phyloP scores from a whole-genome alignment of 495 filamentous ascomycete species.

The Aspergillus diversus region DNA sequence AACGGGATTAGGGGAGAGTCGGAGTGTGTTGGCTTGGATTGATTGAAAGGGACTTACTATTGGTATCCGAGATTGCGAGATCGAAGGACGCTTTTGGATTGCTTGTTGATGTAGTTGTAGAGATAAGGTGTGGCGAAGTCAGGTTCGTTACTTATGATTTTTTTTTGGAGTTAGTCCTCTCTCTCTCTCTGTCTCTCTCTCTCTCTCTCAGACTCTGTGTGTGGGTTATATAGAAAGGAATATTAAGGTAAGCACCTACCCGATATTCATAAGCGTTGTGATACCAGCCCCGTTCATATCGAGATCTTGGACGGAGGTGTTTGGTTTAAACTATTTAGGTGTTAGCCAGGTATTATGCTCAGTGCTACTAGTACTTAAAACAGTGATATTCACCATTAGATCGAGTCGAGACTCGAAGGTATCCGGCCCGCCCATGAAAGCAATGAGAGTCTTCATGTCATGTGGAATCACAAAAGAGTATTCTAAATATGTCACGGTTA shows the following conservation, averaged over 20 bases:
- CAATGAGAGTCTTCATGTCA: conserved; percentile 63
- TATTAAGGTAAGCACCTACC: conserved; percentile 22
- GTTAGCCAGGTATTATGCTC: not conserved
- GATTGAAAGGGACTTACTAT: conserved; percentile 32
- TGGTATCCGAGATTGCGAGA: conserved; percentile 56
- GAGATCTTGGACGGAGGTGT: conserved; percentile 37
- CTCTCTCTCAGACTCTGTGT: not conserved
- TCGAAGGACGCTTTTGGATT: conserved; percentile 59
- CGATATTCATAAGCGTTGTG: conserved; percentile 56
- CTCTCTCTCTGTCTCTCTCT: too few species aligned
- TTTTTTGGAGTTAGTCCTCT: not conserved
- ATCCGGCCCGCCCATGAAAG: conserved; percentile 57
- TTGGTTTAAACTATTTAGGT: conserved; percentile 35
- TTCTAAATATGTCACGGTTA: conserved; percentile 40
- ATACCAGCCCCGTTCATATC: conserved; percentile 42
- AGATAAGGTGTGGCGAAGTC: conserved; percentile 67
- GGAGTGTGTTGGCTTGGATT: too few species aligned
- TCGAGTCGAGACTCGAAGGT: conserved; percentile 62
- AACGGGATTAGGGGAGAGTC: too few species aligned
- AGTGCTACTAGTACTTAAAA: not conserved
- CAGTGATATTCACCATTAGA: conserved; percentile 30
- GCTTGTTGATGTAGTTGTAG: conserved; percentile 68
- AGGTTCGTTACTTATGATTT: conserved; percentile 58
- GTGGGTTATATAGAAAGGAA: not conserved
- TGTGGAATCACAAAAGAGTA: conserved; percentile 69